A percentile compares a stretch with the other conserved stretches of the same genome.
phyloP scores from a whole-genome alignment of 2,329 filamentous ascomycete species.

The Exophiala lecanii-corni region DNA sequence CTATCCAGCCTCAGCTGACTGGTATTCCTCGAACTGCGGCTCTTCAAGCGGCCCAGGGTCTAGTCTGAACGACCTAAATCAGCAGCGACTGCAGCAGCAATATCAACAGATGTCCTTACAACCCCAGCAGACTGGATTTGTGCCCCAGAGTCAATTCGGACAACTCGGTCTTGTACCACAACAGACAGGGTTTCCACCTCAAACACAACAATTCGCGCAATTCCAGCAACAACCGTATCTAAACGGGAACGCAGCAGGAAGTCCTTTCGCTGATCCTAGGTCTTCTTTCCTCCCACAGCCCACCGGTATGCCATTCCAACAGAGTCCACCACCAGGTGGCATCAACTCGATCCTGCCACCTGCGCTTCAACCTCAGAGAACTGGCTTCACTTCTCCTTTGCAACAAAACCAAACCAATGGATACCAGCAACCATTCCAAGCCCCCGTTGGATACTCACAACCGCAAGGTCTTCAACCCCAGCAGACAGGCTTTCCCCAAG shows the following conservation, averaged over 20 bases:
- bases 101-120: constrained; percentile 46
- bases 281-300: constrained; percentile 47
- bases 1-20: constrained; percentile 80
- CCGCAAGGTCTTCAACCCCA: constrained; percentile 52
- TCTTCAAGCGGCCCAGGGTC: constrained; percentile 69
- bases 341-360: constrained; percentile 52
- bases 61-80: constrained; percentile 68
- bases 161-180: constrained; percentile 42
- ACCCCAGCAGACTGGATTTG: constrained; percentile 62
- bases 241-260: constrained; percentile 40
- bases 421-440: constrained; percentile 28
- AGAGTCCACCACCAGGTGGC: constrained; percentile 46
- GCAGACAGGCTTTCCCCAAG: constrained; percentile 37
- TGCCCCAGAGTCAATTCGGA: constrained; percentile 31
- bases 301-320: constrained; percentile 49
- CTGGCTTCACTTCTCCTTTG: constrained; percentile 39
- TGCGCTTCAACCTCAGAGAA: constrained; percentile 44
- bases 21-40: constrained; percentile 55
- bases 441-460: constrained; percentile 54
- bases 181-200: constrained; percentile 46
- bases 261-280: constrained; percentile 53
- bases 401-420: constrained; percentile 45
- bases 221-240: constrained; percentile 51
- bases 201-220: constrained; percentile 45
- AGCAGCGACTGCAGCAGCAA: constrained; percentile 61